These are phyloP conservation scores for Mucor saturninus DNA, from an alignment of 371 early-diverging fungal species.

Conservation along the genomic window DNA sequence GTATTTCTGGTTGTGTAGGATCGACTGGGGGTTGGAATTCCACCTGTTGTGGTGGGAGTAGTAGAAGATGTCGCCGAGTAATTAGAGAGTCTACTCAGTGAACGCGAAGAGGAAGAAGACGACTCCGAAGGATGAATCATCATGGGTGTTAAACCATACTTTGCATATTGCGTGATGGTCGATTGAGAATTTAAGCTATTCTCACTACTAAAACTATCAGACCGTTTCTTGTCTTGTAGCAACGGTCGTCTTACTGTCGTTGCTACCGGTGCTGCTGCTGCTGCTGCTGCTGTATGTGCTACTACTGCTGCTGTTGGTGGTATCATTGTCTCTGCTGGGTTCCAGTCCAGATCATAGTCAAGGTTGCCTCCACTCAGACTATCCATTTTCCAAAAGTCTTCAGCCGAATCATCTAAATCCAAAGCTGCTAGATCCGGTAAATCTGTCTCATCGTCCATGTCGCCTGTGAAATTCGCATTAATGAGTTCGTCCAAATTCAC, in stretches of 20 bases:
- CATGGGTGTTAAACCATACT: constrained; percentile 44
- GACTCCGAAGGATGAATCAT: constrained; percentile 45
- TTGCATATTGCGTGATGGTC: constrained; percentile 43
- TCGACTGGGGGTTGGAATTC: constrained; percentile 30
- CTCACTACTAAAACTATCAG: constrained; percentile 53
- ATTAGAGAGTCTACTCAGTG: constrained; percentile 45
- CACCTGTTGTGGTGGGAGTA: constrained; percentile 24
- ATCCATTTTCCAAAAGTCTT: constrained; percentile 40
- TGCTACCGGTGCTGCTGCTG: too few relatives aligned
- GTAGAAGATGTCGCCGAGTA: constrained; percentile 45
- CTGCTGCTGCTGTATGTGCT: too few relatives aligned
- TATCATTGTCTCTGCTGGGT: background rate
- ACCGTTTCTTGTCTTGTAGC: constrained; percentile 20
- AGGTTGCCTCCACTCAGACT: constrained; percentile 6
- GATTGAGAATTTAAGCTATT: constrained; percentile 50
- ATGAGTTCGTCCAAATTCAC: constrained; percentile 40
- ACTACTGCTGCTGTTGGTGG: too few relatives aligned
- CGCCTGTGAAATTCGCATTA: constrained; percentile 35
- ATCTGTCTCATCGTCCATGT: constrained; percentile 40
- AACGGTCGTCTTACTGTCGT: background rate
- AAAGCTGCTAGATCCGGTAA: constrained; percentile 32
- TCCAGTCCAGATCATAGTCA: constrained; percentile 1
- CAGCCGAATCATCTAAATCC: constrained; percentile 37
- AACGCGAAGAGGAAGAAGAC: constrained; percentile 47
- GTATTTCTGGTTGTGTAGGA: constrained; percentile 22